Evolutionary conservation across 192 early-diverging fungal species (phyloP).

Genomic region (Helicostylum pulchrum): DNA sequence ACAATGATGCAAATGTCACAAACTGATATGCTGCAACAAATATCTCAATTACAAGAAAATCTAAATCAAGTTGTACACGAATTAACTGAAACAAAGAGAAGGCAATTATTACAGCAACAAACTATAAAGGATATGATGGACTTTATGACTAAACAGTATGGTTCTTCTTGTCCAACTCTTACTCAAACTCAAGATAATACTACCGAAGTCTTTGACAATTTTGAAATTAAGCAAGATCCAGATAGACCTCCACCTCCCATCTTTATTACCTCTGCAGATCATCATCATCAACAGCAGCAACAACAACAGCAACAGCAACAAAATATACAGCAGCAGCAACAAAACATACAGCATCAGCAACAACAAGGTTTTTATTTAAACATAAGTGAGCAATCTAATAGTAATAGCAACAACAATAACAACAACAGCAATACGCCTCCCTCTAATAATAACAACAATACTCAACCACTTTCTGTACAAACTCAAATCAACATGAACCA

Average conservation of each 20-base stretch:
- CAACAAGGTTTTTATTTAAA: slow-evolving; percentile 20
- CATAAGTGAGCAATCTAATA: background rate
- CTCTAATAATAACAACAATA: slow-evolving; percentile 3
- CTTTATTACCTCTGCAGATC: slow-evolving; percentile 54
- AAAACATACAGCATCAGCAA: too few species aligned
- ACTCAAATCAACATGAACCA: slow-evolving; percentile 23
- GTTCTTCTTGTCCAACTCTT: slow-evolving; percentile 4
- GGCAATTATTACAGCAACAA: slow-evolving; percentile 63
- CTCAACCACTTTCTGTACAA: slow-evolving; percentile 27
- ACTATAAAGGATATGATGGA: slow-evolving; percentile 65
- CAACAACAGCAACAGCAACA: slow-evolving; percentile 16
- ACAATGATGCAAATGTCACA: slow-evolving; percentile 77
- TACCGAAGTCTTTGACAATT: background rate
- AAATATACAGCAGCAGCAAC: background rate
- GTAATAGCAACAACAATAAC: slow-evolving; percentile 1
- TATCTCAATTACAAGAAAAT: slow-evolving; percentile 71
- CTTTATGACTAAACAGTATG: slow-evolving; percentile 46
- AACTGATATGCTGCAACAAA: slow-evolving; percentile 67
- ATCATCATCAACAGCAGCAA: slow-evolving; percentile 12
- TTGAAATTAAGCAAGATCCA: slow-evolving; percentile 4
- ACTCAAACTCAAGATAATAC: too few species aligned
- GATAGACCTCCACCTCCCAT: slow-evolving; percentile 43
- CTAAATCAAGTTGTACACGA: slow-evolving; percentile 71
- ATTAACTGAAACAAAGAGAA: slow-evolving; percentile 66
- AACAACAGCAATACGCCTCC: background rate